Evolutionary conservation across 306 rosid genomes (phyloP).

Genomic region (Prunus kanzakura): DNA sequence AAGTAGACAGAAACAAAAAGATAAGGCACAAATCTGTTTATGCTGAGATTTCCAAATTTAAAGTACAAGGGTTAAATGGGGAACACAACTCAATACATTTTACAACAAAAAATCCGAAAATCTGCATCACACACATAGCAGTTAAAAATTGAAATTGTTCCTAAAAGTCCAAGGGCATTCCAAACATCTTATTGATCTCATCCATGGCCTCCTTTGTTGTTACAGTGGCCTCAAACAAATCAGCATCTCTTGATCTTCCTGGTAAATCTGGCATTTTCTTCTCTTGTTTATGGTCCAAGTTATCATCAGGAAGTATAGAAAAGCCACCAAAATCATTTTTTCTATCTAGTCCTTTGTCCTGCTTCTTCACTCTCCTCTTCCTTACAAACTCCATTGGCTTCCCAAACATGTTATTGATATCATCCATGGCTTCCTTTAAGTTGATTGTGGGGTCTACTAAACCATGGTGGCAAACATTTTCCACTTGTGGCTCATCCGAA

Average conservation of each 20-base stretch:
- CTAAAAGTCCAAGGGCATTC: conserved; percentile 73
- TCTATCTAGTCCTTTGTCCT: conserved; percentile 46
- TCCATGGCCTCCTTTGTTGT: conserved; percentile 82
- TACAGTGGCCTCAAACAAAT: conserved; percentile 77
- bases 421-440: conserved; percentile 94
- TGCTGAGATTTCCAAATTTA: not conserved
- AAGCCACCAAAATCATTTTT: conserved; percentile 55
- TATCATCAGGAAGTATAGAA: conserved; percentile 82
- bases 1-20: not conserved
- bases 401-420: conserved; percentile 95
- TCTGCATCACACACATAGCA: not conserved
- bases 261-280: conserved; percentile 40
- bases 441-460: conserved; percentile 93
- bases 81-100: not conserved
- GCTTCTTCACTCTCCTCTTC: conserved; percentile 51
- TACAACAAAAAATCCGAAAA: not conserved
- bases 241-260: conserved; percentile 41
- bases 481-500: conserved; percentile 75
- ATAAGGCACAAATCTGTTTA: not conserved
- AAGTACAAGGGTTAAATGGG: not conserved
- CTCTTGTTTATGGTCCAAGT: conserved; percentile 35
- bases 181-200: conserved; percentile 87
- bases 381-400: conserved; percentile 85
- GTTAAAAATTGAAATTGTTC: not conserved
- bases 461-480: conserved; percentile 93